A percentile compares a stretch with the other conserved stretches of the same genome.
Evolutionary conservation across 192 early-diverging fungal species (phyloP).

Genomic region (Phycomyces blakesleeanus): DNA sequence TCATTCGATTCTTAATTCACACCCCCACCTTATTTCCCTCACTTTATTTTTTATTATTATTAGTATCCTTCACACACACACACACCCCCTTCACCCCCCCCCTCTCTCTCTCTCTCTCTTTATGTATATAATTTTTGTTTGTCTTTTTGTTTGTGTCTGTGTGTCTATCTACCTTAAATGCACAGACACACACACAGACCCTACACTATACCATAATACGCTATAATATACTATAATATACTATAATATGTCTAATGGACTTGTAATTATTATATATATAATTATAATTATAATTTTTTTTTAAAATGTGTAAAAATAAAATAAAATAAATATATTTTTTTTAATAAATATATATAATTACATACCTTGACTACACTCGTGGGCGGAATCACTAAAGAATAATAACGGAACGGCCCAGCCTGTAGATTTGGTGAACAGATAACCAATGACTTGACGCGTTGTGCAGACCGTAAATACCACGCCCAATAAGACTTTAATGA

Average conservation of each 20-base stretch:
- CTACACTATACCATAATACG: too few relatives aligned
- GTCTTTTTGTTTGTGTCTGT: too few relatives aligned
- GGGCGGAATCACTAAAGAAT: conserved; percentile 51
- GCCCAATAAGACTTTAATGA: conserved; percentile 27
- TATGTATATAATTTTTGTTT: background rate
- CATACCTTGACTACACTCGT: conserved; percentile 56
- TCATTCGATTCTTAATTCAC: too few relatives aligned
- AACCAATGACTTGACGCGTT: conserved; percentile 39
- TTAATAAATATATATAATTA: conserved; percentile 15
- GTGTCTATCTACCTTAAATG: too few relatives aligned
- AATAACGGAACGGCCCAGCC: conserved; percentile 46
- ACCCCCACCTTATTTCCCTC: too few relatives aligned
- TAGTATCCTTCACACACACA: too few relatives aligned
- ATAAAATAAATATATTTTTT: conserved; percentile 4
- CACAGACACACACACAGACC: background rate
- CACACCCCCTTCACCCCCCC: background rate
- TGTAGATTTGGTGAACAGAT: conserved; percentile 47
- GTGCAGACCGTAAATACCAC: conserved; percentile 24
- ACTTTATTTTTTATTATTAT: too few relatives aligned
- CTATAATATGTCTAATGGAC: too few relatives aligned
- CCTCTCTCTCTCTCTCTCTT: background rate
- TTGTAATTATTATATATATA: background rate
- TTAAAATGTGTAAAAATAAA: background rate
- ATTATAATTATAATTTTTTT: background rate
- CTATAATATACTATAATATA: too few relatives aligned